Base-by-base conservation (phyloP, 176 grass and related monocot genomes). In the Stipa capillata region DNA sequence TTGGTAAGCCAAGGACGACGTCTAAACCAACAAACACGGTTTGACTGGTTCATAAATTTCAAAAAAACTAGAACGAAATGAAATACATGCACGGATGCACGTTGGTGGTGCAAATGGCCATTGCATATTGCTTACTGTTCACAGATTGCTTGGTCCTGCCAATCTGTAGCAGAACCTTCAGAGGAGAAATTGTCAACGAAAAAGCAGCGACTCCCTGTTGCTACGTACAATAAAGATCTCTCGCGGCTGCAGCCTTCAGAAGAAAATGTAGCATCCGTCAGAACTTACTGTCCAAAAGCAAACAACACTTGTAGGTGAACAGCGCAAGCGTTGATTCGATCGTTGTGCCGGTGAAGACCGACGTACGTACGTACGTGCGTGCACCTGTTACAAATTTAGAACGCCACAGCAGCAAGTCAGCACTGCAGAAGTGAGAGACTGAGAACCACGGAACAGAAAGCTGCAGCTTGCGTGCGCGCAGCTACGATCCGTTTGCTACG, bases 1-100 rank as follows among this genome's bases (percentile, higher is more conserved):
- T 20, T 3, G n/a, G 35, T 41, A 41, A 10, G 63, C 5, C 63
- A 45, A 69, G 65, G 24, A 25, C 42, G 42, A 54, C 81, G 23
- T 63, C 54, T 78, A 61, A 85, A 78, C 54, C 12, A 72, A 62
- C 40, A 18, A 39, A 32, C 53, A 52, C 53, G 74, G 53, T 42
- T 62, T 69, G 62, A 60, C 42, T 7, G 37, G 17, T 20, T 8
- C n/a, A 27, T 24, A 50, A 50, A 50, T n/a, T n/a, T n/a, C n/a
- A 17, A 16, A 12, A 45, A 65, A 64, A 6, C 15, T 4, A 13
- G 2, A 58, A 57, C 51, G 35, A 40, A 40, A 58, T 28, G 61
- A 28, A 24, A 10, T 32, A 33, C 33, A 37, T 25, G 25, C 16
- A 3, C 29, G 7, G 3, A 28, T 57, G 54, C 24, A 63, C 20